Evolutionary conservation across 441 rosid species (phyloP).

Genomic region (Croton setiger): DNA sequence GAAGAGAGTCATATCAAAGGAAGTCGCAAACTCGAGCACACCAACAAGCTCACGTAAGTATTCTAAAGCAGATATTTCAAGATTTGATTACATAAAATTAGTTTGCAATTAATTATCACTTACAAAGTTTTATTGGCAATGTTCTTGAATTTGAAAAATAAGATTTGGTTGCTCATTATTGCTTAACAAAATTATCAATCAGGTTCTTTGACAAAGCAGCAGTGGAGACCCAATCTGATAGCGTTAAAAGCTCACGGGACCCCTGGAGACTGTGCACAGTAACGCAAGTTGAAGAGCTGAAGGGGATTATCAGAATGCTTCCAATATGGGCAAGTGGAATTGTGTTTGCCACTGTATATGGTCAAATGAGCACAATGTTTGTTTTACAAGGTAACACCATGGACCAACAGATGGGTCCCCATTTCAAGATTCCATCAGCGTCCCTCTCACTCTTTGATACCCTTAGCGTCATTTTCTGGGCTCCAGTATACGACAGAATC

Average conservation of each 20-base stretch:
- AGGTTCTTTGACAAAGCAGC: slow-evolving; percentile 98
- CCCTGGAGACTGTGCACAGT: slow-evolving; percentile 89
- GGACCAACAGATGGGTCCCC: slow-evolving; percentile 77
- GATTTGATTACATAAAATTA: too few relatives aligned
- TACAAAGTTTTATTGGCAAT: too few relatives aligned
- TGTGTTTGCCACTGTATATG: slow-evolving; percentile 67
- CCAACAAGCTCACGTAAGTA: slow-evolving; percentile 61
- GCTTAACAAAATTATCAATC: slow-evolving; percentile 1
- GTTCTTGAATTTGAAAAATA: background rate
- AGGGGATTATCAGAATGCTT: slow-evolving; percentile 64
- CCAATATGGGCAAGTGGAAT: slow-evolving; percentile 94
- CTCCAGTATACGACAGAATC: slow-evolving; percentile 68
- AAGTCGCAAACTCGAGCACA: slow-evolving; percentile 77
- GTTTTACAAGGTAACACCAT: slow-evolving; percentile 86
- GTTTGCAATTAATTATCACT: too few relatives aligned
- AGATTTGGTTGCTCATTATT: background rate
- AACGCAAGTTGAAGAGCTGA: slow-evolving; percentile 90
- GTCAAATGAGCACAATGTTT: slow-evolving; percentile 87
- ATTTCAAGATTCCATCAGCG: slow-evolving; percentile 81
- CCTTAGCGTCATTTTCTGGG: slow-evolving; percentile 84
- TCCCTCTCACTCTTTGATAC: slow-evolving; percentile 88
- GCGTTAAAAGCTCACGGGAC: slow-evolving; percentile 39
- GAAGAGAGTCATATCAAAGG: slow-evolving; percentile 65
- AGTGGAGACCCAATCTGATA: slow-evolving; percentile 48
- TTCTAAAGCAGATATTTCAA: background rate